These are phyloP conservation scores for Apophysomyces ossiformis DNA, from an alignment of 371 early-diverging fungal species.

Conservation along the genomic window DNA sequence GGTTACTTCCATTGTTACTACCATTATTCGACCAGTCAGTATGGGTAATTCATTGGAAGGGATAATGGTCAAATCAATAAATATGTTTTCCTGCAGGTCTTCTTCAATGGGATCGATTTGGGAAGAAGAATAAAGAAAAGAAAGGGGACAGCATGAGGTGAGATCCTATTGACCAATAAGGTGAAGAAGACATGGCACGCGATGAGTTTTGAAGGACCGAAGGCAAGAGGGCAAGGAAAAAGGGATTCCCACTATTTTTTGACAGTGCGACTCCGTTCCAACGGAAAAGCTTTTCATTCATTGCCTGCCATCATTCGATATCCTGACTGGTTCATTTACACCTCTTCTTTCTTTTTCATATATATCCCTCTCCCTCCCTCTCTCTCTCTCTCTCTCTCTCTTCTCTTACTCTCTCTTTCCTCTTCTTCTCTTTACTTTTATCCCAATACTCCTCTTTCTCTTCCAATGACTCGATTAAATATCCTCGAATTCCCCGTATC, in stretches of 20 bases:
- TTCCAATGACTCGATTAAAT: conserved; percentile 25
- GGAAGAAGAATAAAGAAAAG: background rate
- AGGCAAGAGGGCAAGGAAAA: background rate
- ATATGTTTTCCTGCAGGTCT: background rate
- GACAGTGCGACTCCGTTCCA: conserved; percentile 11
- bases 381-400: background rate
- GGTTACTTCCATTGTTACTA: no score
- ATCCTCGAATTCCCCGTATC: conserved; percentile 48
- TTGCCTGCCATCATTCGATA: conserved; percentile 8
- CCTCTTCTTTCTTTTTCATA: background rate
- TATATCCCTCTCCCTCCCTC: conserved; percentile 1
- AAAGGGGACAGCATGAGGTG: background rate
- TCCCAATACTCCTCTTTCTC: background rate
- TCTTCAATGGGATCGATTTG: background rate
- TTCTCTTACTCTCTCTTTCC: background rate
- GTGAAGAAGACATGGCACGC: background rate
- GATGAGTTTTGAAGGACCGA: background rate
- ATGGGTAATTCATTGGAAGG: background rate
- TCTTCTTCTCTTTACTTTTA: background rate
- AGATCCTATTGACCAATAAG: conserved; percentile 2
- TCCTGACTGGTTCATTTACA: background rate
- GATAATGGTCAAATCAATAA: background rate
- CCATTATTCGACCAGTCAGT: background rate
- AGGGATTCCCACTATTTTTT: background rate
- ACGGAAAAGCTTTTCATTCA: conserved; percentile 10